phyloP scores from a whole-genome alignment of 352 stramenopile genomes.

The Aphanomyces stellatus region DNA sequence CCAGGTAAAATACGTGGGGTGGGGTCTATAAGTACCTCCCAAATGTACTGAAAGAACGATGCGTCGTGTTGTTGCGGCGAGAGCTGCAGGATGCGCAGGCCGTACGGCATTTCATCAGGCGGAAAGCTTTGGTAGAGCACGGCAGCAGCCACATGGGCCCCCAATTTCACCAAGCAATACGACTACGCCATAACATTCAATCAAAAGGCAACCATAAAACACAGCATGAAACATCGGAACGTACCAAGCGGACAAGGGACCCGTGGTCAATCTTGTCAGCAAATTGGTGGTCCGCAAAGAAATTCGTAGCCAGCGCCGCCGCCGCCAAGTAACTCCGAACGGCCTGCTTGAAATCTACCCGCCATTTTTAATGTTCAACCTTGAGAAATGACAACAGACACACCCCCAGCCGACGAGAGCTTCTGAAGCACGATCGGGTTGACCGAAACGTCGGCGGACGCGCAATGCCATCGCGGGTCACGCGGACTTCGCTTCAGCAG shows the following conservation, averaged over 20 bases:
- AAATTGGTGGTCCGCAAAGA: constrained; percentile 60
- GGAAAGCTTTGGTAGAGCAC: constrained; percentile 80
- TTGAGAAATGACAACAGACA: constrained; percentile 1
- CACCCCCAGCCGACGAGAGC: constrained; percentile 46
- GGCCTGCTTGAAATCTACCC: constrained; percentile 52
- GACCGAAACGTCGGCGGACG: constrained; percentile 51
- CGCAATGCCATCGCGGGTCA: constrained; percentile 75
- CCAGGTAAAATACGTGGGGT: too few species aligned
- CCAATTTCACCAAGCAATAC: constrained; percentile 71
- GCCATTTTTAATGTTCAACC: constrained; percentile 16
- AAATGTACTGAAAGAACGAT: constrained; percentile 82
- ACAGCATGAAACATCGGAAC: too few species aligned
- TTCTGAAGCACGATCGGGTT: constrained; percentile 68
- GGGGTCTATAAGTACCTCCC: constrained; percentile 50
- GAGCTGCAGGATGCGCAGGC: constrained; percentile 63
- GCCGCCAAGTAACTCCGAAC: constrained; percentile 67
- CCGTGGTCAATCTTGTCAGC: constrained; percentile 77
- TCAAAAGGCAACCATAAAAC: constrained; percentile 1
- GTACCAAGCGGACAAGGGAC: constrained; percentile 70
- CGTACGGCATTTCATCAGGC: constrained; percentile 71
- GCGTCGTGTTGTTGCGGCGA: constrained; percentile 62
- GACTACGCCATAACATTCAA: constrained; percentile 27
- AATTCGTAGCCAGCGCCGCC: constrained; percentile 72
- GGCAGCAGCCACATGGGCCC: constrained; percentile 67
- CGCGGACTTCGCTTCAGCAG: constrained; percentile 50